Base-by-base conservation (phyloP, 805 yeast genomes). In the Metschnikowia arizonensis region DNA sequence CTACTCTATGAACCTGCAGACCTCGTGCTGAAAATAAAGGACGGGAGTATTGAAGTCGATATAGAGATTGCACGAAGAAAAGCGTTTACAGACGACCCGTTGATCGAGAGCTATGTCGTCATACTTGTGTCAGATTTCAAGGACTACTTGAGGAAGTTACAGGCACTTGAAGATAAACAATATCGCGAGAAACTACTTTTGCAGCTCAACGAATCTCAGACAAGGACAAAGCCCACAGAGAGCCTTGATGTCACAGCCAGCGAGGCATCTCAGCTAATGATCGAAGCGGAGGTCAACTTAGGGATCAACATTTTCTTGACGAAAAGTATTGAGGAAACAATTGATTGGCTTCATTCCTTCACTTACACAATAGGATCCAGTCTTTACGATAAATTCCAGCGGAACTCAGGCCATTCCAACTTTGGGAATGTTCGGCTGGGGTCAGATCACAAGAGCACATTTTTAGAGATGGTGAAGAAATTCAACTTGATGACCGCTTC, bases 361-460 rank as follows among this genome's bases (percentile, higher is more conserved):
- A 66, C 85, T 0, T 76, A 80, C 52, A 71, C 88, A 0, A 69
- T 83, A 5, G 58, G 56, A 5, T 23, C 47, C 14, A 66, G 78
- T 10, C 56, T 79, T 25, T 78, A 78, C 60, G 88, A 83, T 55
- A 77, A 77, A 18, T 62, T 63, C 30, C 74, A 79, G 48, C 62
- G 88, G 50, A 76, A 79, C 56, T 68, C 71, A 46, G 76, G 75
- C 31, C 69, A 79, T 44, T 73, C 83, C 1, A 79, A 78, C 50
- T 61, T 84, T 7, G 82, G 82, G 4, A 65, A 61, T 1, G 72
- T 82, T 9, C 74, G 69, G 55, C 79, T 85, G 5, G 85, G 85
- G 0, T 62, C 66, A 10, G 76, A 73, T 52, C 53, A 65, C 3
- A 61, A 63, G 19, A 77, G 77, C 34, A 72, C 81, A 0, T 76